phyloP scores from a whole-genome alignment of 164 flowering plant species.

The Warburgia ugandensis region DNA sequence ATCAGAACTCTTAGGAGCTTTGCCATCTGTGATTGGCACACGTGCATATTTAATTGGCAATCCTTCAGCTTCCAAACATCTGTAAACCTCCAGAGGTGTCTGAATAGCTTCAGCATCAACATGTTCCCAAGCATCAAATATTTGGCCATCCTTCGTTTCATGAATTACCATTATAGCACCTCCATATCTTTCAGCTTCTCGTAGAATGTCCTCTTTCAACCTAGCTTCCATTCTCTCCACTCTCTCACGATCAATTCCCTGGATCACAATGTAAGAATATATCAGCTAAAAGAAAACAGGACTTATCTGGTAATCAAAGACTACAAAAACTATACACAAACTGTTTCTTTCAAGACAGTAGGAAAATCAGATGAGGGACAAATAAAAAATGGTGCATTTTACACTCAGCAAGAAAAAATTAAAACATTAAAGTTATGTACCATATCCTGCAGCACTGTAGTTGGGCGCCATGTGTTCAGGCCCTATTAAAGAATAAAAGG shows the following conservation, averaged over 20 bases:
- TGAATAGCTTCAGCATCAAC: slow-evolving; percentile 56
- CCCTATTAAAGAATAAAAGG: no score
- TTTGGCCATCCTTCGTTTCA: slow-evolving; percentile 79
- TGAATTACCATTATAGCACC: slow-evolving; percentile 96
- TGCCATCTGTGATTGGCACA: slow-evolving; percentile 96
- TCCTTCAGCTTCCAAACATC: slow-evolving; percentile 64
- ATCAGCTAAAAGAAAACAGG: slow-evolving; percentile 1
- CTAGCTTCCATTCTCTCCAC: slow-evolving; percentile 95
- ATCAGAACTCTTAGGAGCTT: slow-evolving; percentile 97
- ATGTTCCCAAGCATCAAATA: slow-evolving; percentile 94
- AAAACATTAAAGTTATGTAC: no score
- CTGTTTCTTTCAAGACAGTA: no score
- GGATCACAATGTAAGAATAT: slow-evolving; percentile 3
- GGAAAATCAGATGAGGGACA: no score
- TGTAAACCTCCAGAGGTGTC: slow-evolving; percentile 88
- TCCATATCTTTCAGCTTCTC: slow-evolving; percentile 73
- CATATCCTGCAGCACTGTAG: no score
- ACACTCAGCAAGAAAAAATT: no score
- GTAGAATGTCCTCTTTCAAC: slow-evolving; percentile 75
- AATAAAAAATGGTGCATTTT: no score
- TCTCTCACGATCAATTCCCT: slow-evolving; percentile 95
- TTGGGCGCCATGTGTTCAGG: no score
- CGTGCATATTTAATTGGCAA: slow-evolving; percentile 91
- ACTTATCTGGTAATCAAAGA: no score
- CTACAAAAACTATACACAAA: no score